Percentiles rank a stretch among this genome's conserved stretches.
These are phyloP conservation scores for Solanum lignicaule DNA, from an alignment of 257 asterid species.

Conservation along the genomic window DNA sequence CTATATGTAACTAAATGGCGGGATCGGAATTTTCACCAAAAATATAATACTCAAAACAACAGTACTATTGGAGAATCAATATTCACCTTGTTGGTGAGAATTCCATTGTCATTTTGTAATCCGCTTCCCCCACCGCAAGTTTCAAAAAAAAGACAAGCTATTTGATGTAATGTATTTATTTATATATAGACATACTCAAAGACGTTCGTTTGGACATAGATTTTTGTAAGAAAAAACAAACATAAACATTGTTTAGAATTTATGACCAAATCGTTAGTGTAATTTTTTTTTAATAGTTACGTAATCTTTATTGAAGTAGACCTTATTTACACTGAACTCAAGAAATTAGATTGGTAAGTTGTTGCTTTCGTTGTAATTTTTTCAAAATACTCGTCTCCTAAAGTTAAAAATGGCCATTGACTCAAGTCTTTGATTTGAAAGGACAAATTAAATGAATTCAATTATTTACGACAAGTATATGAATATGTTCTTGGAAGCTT, in stretches of 20 bases:
- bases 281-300: no score
- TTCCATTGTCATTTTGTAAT: background rate
- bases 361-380: background rate
- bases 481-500: background rate
- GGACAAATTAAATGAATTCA: background rate
- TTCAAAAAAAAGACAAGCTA: no score
- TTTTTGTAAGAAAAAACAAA: no score
- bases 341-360: background rate
- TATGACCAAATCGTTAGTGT: background rate
- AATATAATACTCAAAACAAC: no score
- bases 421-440: background rate
- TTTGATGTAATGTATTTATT: background rate
- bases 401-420: background rate
- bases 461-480: background rate
- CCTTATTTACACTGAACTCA: background rate
- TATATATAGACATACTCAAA: no score
- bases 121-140: background rate
- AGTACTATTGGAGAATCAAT: background rate
- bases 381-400: background rate
- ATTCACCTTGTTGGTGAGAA: background rate
- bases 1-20: background rate
- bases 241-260: no score
- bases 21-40: background rate
- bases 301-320: no score
- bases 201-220: background rate